Evolutionary conservation across 208 protist species (phyloP), one percentile per base, ranked within the genome.

Genomic region (Leishmania mexicana): DNA sequence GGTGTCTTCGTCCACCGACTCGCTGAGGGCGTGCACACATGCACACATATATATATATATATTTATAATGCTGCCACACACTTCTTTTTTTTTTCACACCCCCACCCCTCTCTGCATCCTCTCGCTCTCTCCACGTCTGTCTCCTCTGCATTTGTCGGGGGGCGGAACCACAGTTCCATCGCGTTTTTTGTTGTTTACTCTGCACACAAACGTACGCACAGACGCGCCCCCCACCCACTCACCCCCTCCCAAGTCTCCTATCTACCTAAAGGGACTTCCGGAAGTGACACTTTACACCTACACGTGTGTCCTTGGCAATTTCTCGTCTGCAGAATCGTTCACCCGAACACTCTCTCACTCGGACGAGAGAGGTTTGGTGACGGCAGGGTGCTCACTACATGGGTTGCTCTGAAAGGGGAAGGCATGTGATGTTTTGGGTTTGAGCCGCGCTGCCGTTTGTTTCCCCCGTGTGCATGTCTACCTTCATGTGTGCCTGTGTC

Each of bases 401-500:
- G 70, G 1, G 70, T 28, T 21, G 8, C n/a, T 53, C 70, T 35
- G 70, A 74, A 74, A 53, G 47, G 11, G 31, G 3, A 54, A 51
- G 24, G 17, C 21, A 38, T 45, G 40, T 54, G 70, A 54, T 7
- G 70, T 38, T 64, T 64, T 5, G n/a, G 5, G 47, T 84, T 84
- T 83, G 19, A 68, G 7, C 24, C 51, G 42, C 4, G 24, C 31
- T 17, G 51, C n/a, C 45, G 71, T 49, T 51, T 64, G 28, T 64
- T 64, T 5, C 8, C 13, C n/a, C 58, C 58, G 58, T 64, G 6
- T 31, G 58, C 11, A 24, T 17, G 49, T 62, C 42, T 74, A 24
- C 49, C 3, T 67, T 38, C 54, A 15, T 81, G 45, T 81, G 49
- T 75, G 45, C 5, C 7, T 80, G 42, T 67, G 49, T 54, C 40